Base-by-base conservation (phyloP, 148 eudicot genomes). In the Fagopyrum homotropicum region DNA sequence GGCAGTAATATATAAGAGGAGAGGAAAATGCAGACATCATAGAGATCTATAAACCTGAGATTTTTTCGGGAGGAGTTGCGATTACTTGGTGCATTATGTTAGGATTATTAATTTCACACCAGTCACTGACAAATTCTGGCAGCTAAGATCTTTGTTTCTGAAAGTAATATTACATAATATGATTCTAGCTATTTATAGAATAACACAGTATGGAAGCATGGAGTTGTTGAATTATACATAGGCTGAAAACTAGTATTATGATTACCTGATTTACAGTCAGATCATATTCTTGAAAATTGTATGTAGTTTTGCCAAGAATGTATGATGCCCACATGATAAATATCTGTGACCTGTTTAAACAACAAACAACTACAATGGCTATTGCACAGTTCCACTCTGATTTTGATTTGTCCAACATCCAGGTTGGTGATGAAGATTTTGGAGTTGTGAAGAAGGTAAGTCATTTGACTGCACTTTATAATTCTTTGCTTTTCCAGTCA, bases 391-490 rank as follows among this genome's bases (percentile, higher is more conserved):
- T 68, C 30, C 6, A 30, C 19, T 50, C 35, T 5, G 49, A 29
- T 46, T 12, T 57, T 45, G 46, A 76, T 75, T 77, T 75, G 40
- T 56, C 47, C 74, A 68, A 26, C 75, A 83, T 86, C 75, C 98
- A 94, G 97, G 96, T 87, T 72, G 75, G 90, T 69, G 77, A 85
- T 74, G 97, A 91, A 80, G 97, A 91, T 86, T 79, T 94, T 75
- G 98, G 91, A 80, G 88, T 94, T 55, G 79, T 94, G 60, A 94
- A 91, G 86, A 92, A 94, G 98, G 98, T 94, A 84, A 15, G 4
- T 51, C 48, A 14, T 17, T 40, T 40, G n/a, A 35, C 43, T 40
- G n/a, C 14, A 19, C 70, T 40, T 66, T 66, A 40, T 15, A 5
- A 14, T 40, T 40, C 7, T 4, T 35, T 66, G 3, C n/a, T 35